These are phyloP conservation scores for Flammula alnicola DNA, from an alignment of 1,284 basidiomycete genomes.

Conservation along the genomic window DNA sequence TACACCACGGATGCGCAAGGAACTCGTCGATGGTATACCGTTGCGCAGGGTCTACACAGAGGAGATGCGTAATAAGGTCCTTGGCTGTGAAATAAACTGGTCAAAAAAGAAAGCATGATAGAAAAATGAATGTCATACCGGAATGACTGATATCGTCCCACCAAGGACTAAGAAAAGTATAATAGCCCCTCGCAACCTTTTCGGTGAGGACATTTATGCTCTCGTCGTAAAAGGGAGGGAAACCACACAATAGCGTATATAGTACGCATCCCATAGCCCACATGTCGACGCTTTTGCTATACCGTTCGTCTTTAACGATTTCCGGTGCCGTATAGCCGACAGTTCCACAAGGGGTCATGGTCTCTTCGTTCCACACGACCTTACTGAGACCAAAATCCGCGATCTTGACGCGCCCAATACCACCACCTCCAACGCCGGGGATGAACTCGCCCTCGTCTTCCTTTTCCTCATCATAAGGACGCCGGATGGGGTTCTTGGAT, in stretches of 20 bases:
- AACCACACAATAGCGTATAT: constrained; percentile 98
- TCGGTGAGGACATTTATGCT: constrained; percentile 98
- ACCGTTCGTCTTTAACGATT: constrained; percentile 99
- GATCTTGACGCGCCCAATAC: constrained; percentile 98
- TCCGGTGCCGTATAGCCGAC: constrained; percentile 99
- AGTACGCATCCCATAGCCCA: constrained; percentile 99
- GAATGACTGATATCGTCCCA: constrained; percentile 95
- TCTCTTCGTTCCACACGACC: constrained; percentile 99
- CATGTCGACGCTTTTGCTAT: constrained; percentile 99
- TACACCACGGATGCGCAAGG: constrained; percentile 96
- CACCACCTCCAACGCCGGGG: constrained; percentile 91
- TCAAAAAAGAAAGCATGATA: constrained; percentile 1
- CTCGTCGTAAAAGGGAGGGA: constrained; percentile 99
- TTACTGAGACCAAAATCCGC: constrained; percentile 99
- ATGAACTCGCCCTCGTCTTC: constrained; percentile 98
- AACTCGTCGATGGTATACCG: constrained; percentile 99
- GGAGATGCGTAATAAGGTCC: constrained; percentile 92
- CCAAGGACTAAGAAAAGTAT: constrained; percentile 99
- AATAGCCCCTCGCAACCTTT: constrained; percentile 97
- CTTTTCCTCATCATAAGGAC: constrained; percentile 98
- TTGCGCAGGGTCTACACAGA: constrained; percentile 95
- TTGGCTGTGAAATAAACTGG: constrained; percentile 62
- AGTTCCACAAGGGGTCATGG: constrained; percentile 99
- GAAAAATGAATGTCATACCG: constrained; percentile 49
- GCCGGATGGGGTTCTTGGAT: constrained; percentile 74